Evolutionary conservation across 2,329 filamentous ascomycete species (phyloP).

Genomic region (Ophiostoma pallidulum): DNA sequence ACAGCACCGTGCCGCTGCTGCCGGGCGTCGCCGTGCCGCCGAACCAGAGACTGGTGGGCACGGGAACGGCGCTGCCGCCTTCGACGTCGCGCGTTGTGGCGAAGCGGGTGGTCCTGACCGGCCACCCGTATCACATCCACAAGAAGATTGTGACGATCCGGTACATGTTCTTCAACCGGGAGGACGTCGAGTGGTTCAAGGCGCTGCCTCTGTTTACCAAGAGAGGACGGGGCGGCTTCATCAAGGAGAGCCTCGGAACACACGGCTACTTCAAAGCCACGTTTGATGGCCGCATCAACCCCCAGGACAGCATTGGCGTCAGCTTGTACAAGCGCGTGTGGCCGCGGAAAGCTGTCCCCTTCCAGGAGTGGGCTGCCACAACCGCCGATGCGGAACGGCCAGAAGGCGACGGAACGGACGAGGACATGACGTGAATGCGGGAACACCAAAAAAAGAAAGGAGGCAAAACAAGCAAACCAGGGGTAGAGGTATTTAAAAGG

Average conservation of each 20-base stretch:
- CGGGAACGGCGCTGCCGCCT: constrained; percentile 76
- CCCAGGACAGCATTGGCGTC: constrained; percentile 86
- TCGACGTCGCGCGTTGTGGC: constrained; percentile 72
- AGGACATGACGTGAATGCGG: constrained; percentile 22
- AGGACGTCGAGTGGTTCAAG: constrained; percentile 97
- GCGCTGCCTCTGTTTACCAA: constrained; percentile 90
- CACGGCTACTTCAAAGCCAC: constrained; percentile 99
- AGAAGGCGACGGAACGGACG: constrained; percentile 37
- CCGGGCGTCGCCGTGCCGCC: constrained; percentile 27
- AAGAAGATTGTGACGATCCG: constrained; percentile 93
- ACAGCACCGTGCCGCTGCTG: constrained; percentile 25
- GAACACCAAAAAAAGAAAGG: constrained; percentile 2
- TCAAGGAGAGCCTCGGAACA: constrained; percentile 91
- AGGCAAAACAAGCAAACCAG: constrained; percentile 2
- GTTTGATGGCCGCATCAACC: constrained; percentile 93
- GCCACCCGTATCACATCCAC: constrained; percentile 97
- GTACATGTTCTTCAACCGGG: constrained; percentile 99
- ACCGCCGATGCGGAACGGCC: constrained; percentile 22
- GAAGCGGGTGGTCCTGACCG: constrained; percentile 88
- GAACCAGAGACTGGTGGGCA: constrained; percentile 66
- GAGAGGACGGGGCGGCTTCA: constrained; percentile 75
- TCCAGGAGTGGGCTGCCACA: constrained; percentile 30
- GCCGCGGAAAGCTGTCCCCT: constrained; percentile 56
- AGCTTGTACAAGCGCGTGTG: constrained; percentile 81
- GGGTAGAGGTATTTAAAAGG: not conserved